A percentile compares a stretch with the other conserved stretches of the same genome.
phyloP scores from a whole-genome alignment of 2,329 filamentous ascomycete species.

The Calonectria fujianensis region DNA sequence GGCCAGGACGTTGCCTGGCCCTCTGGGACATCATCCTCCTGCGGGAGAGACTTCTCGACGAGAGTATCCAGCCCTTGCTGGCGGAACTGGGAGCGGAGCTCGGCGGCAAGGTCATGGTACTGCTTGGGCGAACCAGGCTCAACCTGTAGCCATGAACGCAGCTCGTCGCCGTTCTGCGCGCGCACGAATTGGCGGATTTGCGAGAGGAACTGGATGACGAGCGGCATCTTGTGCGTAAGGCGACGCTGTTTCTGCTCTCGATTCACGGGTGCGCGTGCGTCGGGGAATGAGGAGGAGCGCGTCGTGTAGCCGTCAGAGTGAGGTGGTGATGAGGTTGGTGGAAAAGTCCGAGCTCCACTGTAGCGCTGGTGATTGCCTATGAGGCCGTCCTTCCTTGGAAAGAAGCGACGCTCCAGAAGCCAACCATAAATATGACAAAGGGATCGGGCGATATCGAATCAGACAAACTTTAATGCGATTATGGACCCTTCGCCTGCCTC shows the following conservation, averaged over 20 bases:
- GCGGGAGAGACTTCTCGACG: slow-evolving; percentile 78
- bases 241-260: background rate
- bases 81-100: slow-evolving; percentile 77
- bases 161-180: slow-evolving; percentile 76
- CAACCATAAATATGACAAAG: too few species aligned
- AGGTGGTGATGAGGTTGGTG: slow-evolving; percentile 32
- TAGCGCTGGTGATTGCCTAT: background rate
- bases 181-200: slow-evolving; percentile 76
- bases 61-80: slow-evolving; percentile 75
- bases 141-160: slow-evolving; percentile 83
- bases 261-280: background rate
- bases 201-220: slow-evolving; percentile 80
- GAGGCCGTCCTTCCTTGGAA: background rate
- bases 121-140: slow-evolving; percentile 81
- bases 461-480: too few species aligned
- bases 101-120: slow-evolving; percentile 80
- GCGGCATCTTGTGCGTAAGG: slow-evolving; percentile 69
- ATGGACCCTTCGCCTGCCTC: background rate
- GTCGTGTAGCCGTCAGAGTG: slow-evolving; percentile 23
- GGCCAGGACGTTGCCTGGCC: slow-evolving; percentile 82
- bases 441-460: background rate
- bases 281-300: slow-evolving; percentile 17
- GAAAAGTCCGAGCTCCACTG: slow-evolving; percentile 50
- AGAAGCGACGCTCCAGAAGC: background rate
- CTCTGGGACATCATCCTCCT: slow-evolving; percentile 78